Conservation (phyloP, 768 basidiomycete genomes). For the Russula emetica region DNA sequence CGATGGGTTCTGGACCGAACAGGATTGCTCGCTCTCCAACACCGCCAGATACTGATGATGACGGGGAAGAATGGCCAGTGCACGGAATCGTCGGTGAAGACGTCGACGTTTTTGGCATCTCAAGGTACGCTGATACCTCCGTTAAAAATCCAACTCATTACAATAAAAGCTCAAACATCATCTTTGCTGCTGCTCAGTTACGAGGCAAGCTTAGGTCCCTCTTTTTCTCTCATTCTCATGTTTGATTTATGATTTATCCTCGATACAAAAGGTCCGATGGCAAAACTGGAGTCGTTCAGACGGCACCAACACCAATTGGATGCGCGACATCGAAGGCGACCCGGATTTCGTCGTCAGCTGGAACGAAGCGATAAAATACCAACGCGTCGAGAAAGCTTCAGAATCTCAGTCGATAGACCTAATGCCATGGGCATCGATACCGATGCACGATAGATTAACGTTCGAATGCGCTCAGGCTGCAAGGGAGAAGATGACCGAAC, state of each 20-base stretch:
- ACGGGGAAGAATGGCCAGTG: constrained; percentile 27
- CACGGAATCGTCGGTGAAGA: constrained; percentile 28
- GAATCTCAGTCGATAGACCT: constrained; percentile 22
- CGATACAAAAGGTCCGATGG: constrained; percentile 24
- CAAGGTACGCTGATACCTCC: constrained; percentile 7
- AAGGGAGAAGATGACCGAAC: constrained; percentile 20
- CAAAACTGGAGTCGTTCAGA: constrained; percentile 24
- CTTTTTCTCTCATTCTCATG: not conserved
- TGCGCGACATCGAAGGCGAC: constrained; percentile 12
- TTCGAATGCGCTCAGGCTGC: constrained; percentile 23
- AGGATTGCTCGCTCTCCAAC: constrained; percentile 21
- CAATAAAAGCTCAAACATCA: no score
- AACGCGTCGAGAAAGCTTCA: constrained; percentile 1
- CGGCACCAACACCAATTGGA: constrained; percentile 27
- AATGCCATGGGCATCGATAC: constrained; percentile 7
- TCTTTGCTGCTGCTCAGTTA: constrained; percentile 17
- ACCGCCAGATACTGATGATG: constrained; percentile 19
- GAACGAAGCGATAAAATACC: constrained; percentile 10
- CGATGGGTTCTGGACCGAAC: not conserved
- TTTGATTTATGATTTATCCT: not conserved
- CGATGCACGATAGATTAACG: constrained; percentile 23
- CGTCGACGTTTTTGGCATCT: constrained; percentile 24
- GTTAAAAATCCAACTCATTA: not conserved
- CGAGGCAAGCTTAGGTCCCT: constrained; percentile 16
- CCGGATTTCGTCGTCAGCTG: constrained; percentile 11